phyloP scores from a whole-genome alignment of 768 basidiomycete species.

The Kondoa subrosea region DNA sequence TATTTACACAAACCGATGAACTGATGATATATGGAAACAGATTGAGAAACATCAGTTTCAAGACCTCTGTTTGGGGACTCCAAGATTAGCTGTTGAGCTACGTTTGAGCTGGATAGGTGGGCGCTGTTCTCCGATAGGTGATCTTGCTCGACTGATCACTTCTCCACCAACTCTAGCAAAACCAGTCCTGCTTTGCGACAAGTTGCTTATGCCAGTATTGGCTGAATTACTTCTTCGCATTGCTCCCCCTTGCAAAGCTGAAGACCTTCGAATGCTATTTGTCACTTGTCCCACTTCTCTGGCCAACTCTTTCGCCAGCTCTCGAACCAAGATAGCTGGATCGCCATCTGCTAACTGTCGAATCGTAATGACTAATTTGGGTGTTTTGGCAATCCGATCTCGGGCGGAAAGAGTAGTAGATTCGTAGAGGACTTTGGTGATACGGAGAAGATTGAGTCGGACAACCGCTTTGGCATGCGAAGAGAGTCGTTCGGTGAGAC shows the following conservation, averaged over 20 bases:
- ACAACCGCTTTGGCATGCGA: slow-evolving; percentile 59
- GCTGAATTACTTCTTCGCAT: neutral
- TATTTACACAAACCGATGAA: neutral
- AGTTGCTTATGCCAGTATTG: neutral
- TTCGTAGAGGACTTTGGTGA: slow-evolving; percentile 72
- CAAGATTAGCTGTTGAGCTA: neutral
- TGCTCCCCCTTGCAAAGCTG: neutral
- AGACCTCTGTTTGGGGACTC: neutral
- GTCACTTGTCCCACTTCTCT: slow-evolving; percentile 9
- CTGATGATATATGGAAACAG: neutral
- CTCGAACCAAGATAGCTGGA: slow-evolving; percentile 74
- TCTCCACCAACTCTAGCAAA: neutral
- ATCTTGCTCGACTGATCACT: neutral
- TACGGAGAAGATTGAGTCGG: slow-evolving; percentile 69
- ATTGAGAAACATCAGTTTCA: neutral
- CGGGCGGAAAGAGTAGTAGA: slow-evolving; percentile 30
- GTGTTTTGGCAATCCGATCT: slow-evolving; percentile 19
- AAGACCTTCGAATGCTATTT: neutral
- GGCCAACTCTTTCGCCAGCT: slow-evolving; percentile 42
- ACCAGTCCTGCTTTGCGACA: neutral
- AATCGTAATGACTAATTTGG: slow-evolving; percentile 40
- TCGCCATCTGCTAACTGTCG: slow-evolving; percentile 65
- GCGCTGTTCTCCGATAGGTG: neutral
- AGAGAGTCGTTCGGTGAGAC: slow-evolving; percentile 63
- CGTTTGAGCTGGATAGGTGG: neutral